These are phyloP conservation scores for Neopestalotiopsis rosae DNA, from an alignment of 2,329 filamentous ascomycete genomes.

Conservation along the genomic window DNA sequence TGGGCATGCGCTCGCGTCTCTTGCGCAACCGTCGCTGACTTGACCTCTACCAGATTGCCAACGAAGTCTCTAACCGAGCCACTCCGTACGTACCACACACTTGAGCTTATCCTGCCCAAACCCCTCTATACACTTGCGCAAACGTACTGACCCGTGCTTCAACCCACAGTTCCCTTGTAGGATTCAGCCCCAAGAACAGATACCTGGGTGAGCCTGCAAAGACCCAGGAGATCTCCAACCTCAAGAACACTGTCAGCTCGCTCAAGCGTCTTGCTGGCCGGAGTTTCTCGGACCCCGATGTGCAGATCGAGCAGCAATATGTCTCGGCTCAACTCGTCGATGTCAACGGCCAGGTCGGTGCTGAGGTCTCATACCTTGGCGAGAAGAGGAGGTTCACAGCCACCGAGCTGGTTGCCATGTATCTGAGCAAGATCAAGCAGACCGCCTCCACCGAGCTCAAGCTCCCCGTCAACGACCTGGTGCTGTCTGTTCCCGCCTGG, in stretches of 20 bases:
- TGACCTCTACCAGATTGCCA: constrained; percentile 75
- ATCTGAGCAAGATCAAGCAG: constrained; percentile 89
- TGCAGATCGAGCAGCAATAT: constrained; percentile 90
- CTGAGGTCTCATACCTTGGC: constrained; percentile 89
- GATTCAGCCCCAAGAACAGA: constrained; percentile 91
- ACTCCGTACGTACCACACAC: constrained; percentile 78
- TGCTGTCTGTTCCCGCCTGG: constrained; percentile 94
- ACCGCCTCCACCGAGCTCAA: constrained; percentile 87
- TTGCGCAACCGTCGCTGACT: constrained; percentile 24
- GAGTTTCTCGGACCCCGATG: constrained; percentile 85
- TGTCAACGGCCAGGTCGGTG: constrained; percentile 91
- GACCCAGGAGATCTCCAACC: constrained; percentile 98
- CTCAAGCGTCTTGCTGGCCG: constrained; percentile 94
- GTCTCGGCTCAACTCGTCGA: constrained; percentile 87
- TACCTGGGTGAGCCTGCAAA: constrained; percentile 95
- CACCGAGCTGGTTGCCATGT: constrained; percentile 94
- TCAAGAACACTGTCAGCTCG: constrained; percentile 96
- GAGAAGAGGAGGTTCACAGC: constrained; percentile 97
- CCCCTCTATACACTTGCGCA: constrained; percentile 1
- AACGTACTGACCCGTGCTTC: constrained; percentile 28
- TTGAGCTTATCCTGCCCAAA: neutral
- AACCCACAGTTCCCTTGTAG: constrained; percentile 79
- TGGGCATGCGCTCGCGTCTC: constrained; percentile 13
- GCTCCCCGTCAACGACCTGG: constrained; percentile 89
- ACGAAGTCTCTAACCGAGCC: constrained; percentile 97